A percentile compares a stretch with the other conserved stretches of the same genome.
Evolutionary conservation across 1,284 basidiomycete species (phyloP).

Genomic region (Stereum hirsutum): DNA sequence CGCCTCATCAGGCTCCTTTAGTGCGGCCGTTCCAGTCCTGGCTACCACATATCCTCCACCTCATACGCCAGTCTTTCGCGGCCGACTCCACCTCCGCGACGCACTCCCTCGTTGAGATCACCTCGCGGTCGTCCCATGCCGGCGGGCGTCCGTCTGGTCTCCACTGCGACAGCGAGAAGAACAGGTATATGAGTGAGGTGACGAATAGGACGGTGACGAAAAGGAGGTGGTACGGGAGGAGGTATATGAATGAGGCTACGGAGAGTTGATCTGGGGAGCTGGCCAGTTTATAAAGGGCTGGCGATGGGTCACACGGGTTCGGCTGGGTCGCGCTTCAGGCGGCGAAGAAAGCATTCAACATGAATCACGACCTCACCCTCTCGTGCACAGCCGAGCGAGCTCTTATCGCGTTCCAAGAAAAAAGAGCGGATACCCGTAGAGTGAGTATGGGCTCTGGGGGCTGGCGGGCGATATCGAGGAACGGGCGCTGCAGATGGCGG

Average conservation of each 20-base stretch:
- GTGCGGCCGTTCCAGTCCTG: constrained; percentile 27
- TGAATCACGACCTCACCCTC: constrained; percentile 76
- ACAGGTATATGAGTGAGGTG: too few species aligned
- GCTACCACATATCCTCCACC: constrained; percentile 1
- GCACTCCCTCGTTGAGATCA: constrained; percentile 11
- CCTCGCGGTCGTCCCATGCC: constrained; percentile 12
- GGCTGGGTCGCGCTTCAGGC: constrained; percentile 78
- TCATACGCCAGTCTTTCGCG: constrained; percentile 7
- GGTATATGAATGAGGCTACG: constrained; percentile 19
- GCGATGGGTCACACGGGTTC: constrained; percentile 57
- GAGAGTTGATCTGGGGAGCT: constrained; percentile 28
- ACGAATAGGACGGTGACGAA: constrained; percentile 5
- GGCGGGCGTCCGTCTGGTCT: not conserved
- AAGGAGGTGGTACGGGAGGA: constrained; percentile 26
- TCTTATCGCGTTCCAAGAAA: constrained; percentile 27
- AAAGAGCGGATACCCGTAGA: constrained; percentile 17
- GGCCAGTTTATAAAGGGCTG: constrained; percentile 35
- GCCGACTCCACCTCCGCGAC: constrained; percentile 11
- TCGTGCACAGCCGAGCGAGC: constrained; percentile 71
- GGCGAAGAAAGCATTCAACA: constrained; percentile 84
- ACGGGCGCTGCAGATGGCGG: constrained; percentile 28
- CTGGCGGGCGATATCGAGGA: constrained; percentile 24
- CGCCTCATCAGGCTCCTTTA: constrained; percentile 75
- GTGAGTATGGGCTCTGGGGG: too few species aligned
- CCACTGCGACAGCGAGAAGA: constrained; percentile 24